Evolutionary conservation across 1,139 yeast genomes (phyloP), one percentile per base, ranked within the genome.

Genomic region (Pichia sp.): DNA sequence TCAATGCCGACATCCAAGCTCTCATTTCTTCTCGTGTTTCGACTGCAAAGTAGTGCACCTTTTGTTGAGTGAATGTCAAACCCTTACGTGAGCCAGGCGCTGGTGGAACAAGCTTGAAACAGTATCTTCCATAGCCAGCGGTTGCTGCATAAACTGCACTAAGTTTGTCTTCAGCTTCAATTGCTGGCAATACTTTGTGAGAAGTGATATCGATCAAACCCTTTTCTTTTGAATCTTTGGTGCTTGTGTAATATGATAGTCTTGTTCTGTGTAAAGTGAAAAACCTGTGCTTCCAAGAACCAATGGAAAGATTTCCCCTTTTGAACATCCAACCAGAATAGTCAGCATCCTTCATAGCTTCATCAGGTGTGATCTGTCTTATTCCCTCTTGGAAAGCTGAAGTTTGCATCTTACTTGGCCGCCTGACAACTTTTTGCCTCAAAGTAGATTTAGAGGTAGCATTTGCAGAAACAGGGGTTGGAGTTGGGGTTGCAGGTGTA

Each of bases 31-130:
- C 96, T 54, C 78, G 81, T 1, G 89, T 78, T 53, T 93, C 98
- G 37, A 91, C 97, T 0, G 98, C 97, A 75, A 93, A 95, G 68
- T 85, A 93, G 64, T 93, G 99, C 3, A 91, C 87, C 60, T 90
- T 88, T 34, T 96, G 99, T 60, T 91, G 96, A 0, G 99, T 95
- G 66, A 95, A 95, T 0, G 96, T 91, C 53, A 93, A 79, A 0
- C 98, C 98, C 69, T 91, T 93, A 60, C 85, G 84, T 56, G 93
- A 87, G 0, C 99, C 99, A 0, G 99, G 99, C 1, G 96, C 96
- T 0, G 99, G 99, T 4, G 99, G 99, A 2, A 91, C 83, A 16
- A 93, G 69, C 68, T 93, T 93, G 73, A 93, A 93, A 64, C 97
- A 90, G 66, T 82, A 88, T 45, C 96, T 76, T 18, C 98, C 98